Evolutionary conservation across 2,329 filamentous ascomycete species (phyloP).

Genomic region (Cucurbitaria berberidis): DNA sequence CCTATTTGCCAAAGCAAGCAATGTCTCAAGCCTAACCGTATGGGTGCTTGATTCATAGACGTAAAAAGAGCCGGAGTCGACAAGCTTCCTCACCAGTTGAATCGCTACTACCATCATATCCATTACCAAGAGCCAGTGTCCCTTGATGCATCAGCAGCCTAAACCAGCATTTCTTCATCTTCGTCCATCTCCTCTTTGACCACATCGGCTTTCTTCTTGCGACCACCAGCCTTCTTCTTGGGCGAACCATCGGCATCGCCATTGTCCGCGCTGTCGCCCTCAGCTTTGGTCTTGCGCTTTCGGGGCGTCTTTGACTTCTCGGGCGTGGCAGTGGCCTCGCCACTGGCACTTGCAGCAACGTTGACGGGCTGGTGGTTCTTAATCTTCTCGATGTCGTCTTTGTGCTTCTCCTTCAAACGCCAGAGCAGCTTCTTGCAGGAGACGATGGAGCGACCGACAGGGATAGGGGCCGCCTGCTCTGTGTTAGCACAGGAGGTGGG

Average conservation of each 20-base stretch:
- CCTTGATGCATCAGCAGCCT: background rate
- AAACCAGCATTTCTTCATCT: constrained; percentile 1
- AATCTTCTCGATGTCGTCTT: constrained; percentile 31
- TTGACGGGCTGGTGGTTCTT: constrained; percentile 12
- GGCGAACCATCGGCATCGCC: constrained; percentile 11
- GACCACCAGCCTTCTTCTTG: constrained; percentile 20
- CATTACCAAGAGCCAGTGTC: background rate
- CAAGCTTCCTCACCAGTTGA: background rate
- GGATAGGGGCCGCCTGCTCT: constrained; percentile 27
- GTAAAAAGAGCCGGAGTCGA: background rate
- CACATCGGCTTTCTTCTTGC: constrained; percentile 18
- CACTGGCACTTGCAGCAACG: constrained; percentile 1
- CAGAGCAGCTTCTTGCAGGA: constrained; percentile 34
- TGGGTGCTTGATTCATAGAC: background rate
- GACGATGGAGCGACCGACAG: constrained; percentile 26
- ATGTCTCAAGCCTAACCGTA: too few relatives aligned
- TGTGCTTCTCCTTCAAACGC: constrained; percentile 33
- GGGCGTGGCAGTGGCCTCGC: background rate
- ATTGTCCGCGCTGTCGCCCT: background rate
- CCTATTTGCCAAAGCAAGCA: too few relatives aligned
- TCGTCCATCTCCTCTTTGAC: constrained; percentile 11
- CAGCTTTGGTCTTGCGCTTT: constrained; percentile 27
- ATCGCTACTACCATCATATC: background rate
- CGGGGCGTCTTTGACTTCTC: constrained; percentile 16
- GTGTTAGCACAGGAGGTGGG: background rate